phyloP scores from a whole-genome alignment of 2,329 filamentous ascomycete species.

The Blastomyces gilchristii region DNA sequence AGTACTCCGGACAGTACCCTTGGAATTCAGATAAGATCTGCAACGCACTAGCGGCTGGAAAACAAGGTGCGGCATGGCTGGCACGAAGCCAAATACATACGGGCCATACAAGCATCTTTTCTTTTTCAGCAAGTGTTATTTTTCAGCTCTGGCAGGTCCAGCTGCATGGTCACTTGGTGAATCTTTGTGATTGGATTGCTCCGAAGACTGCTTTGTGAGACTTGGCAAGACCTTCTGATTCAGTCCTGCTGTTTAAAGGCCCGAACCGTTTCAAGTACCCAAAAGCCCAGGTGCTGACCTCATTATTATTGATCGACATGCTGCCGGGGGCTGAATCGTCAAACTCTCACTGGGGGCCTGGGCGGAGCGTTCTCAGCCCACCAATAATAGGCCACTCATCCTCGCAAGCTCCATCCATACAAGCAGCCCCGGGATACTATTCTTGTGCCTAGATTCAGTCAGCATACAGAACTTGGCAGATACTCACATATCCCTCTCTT shows the following conservation, averaged over 20 bases:
- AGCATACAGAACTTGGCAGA: neutral
- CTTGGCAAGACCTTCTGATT: neutral
- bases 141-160: neutral
- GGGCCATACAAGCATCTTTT: neutral
- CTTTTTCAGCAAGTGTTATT: neutral
- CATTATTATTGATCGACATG: neutral
- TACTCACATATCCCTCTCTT: neutral
- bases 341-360: neutral
- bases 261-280: neutral
- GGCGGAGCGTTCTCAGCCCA: neutral
- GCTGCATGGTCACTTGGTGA: neutral
- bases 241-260: neutral
- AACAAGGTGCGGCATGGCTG: neutral
- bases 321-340: neutral
- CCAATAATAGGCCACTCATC: neutral
- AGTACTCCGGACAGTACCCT: too few species aligned
- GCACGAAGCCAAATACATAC: neutral
- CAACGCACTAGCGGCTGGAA: neutral
- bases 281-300: neutral
- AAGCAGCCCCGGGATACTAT: neutral
- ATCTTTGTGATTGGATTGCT: neutral
- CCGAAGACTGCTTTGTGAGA: neutral
- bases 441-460: neutral
- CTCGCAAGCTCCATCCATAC: neutral
- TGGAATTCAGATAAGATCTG: neutral